Evolutionary conservation across 441 rosid species (phyloP).

Genomic region (Corymbia citriodora): DNA sequence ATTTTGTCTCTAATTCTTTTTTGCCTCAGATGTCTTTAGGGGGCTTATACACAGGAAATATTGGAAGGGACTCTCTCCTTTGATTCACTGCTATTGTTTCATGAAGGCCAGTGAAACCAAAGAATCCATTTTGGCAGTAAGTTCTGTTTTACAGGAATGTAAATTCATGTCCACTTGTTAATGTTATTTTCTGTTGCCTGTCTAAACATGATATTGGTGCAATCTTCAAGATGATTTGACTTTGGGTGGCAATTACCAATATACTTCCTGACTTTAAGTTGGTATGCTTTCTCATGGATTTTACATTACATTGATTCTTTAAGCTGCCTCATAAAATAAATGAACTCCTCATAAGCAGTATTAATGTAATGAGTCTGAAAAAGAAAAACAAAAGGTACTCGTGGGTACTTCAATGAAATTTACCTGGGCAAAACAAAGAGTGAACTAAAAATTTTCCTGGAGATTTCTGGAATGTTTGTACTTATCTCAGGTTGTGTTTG

Average conservation of each 20-base stretch:
- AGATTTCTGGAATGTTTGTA: background rate
- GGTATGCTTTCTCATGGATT: background rate
- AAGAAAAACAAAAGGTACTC: background rate
- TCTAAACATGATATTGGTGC: background rate
- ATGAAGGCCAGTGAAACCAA: constrained; percentile 65
- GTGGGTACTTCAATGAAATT: background rate
- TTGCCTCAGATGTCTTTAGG: constrained; percentile 57
- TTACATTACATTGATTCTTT: background rate
- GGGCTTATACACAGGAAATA: constrained; percentile 42
- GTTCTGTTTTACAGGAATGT: constrained; percentile 3
- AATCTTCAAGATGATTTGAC: background rate
- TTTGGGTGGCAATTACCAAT: background rate
- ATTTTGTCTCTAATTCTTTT: background rate
- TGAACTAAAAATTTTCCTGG: background rate
- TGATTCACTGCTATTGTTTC: constrained; percentile 87
- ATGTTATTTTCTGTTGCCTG: background rate
- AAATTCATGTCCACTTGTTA: background rate
- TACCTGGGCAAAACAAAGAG: background rate
- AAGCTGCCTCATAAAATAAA: background rate
- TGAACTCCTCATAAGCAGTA: background rate
- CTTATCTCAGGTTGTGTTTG: too few species aligned
- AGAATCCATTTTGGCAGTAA: constrained; percentile 55
- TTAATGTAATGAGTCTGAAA: background rate
- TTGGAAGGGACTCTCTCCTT: constrained; percentile 76
- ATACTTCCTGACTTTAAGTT: background rate